phyloP scores from a whole-genome alignment of 768 basidiomycete genomes.

The Mycena belliarum region DNA sequence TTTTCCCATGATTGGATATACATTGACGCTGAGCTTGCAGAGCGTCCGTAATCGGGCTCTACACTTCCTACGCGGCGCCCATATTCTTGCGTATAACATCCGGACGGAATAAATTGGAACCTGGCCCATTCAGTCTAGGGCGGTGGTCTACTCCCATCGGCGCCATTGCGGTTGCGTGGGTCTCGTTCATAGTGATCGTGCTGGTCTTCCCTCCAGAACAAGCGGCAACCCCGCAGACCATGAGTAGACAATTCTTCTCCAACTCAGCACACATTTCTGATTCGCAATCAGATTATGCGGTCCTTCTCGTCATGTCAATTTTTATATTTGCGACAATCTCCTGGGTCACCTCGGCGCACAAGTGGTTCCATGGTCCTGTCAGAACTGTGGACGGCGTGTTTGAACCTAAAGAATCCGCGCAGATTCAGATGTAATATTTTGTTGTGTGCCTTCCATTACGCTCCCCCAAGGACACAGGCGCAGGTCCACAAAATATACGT shows the following conservation, averaged over 20 bases:
- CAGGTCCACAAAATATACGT: not conserved
- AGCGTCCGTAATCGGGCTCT: constrained; percentile 70
- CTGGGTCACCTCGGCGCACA: constrained; percentile 66
- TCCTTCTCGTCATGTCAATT: constrained; percentile 64
- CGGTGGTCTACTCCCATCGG: constrained; percentile 63
- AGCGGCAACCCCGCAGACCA: constrained; percentile 39
- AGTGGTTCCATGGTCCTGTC: constrained; percentile 74
- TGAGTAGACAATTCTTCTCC: constrained; percentile 52
- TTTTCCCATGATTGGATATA: no score
- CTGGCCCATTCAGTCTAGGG: constrained; percentile 64
- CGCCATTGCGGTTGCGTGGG: constrained; percentile 64
- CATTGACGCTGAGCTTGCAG: constrained; percentile 33
- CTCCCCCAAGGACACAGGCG: no score
- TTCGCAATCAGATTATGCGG: constrained; percentile 56
- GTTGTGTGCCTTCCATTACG: no score
- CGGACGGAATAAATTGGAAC: constrained; percentile 56
- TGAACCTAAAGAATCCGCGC: constrained; percentile 5
- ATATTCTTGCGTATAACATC: constrained; percentile 74
- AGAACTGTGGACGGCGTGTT: constrained; percentile 42
- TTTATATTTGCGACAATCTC: constrained; percentile 64
- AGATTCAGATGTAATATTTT: no score
- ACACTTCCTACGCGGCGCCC: constrained; percentile 65
- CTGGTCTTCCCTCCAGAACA: constrained; percentile 57
- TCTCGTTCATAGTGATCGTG: constrained; percentile 58
- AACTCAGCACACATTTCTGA: not conserved